A percentile compares a stretch with the other conserved stretches of the same genome.
These are phyloP conservation scores for Lactarius tabidus DNA, from an alignment of 768 basidiomycete species.

Conservation along the genomic window DNA sequence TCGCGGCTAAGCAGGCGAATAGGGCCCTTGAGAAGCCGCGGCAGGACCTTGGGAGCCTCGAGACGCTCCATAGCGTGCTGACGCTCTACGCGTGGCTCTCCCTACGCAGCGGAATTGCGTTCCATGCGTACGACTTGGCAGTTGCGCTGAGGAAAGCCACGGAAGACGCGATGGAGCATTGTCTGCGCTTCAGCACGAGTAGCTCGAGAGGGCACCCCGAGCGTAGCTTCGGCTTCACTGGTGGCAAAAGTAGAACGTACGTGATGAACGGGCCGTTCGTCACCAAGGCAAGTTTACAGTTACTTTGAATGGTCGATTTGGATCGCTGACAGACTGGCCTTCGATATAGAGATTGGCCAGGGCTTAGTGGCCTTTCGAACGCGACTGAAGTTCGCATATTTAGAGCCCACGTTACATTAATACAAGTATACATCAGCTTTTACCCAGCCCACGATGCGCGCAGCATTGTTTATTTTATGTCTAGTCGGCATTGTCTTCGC, in stretches of 20 bases:
- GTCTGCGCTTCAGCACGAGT: constrained; percentile 31
- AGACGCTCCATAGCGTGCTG: constrained; percentile 71
- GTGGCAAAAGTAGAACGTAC: too few species aligned
- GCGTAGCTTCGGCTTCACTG: not conserved
- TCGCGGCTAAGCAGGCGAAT: constrained; percentile 33
- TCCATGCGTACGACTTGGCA: constrained; percentile 51
- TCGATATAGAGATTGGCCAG: not conserved
- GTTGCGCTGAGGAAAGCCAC: constrained; percentile 52
- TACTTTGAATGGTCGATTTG: not conserved
- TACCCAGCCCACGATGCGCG: not conserved
- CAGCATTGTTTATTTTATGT: not conserved
- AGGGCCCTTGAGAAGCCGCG: constrained; percentile 10
- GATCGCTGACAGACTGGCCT: not conserved
- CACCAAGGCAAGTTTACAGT: not conserved
- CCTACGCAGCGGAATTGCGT: constrained; percentile 65
- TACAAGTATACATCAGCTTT: not conserved
- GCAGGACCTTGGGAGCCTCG: constrained; percentile 40
- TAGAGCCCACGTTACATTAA: not conserved
- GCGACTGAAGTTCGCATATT: not conserved
- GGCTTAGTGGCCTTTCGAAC: not conserved
- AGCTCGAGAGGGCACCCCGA: not conserved
- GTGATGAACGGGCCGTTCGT: not conserved
- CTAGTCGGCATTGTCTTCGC: not conserved
- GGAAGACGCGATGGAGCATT: constrained; percentile 67
- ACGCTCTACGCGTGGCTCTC: constrained; percentile 84